Evolutionary conservation across 257 asterid genomes (phyloP).

Genomic region (Nicotiana sylvestris): DNA sequence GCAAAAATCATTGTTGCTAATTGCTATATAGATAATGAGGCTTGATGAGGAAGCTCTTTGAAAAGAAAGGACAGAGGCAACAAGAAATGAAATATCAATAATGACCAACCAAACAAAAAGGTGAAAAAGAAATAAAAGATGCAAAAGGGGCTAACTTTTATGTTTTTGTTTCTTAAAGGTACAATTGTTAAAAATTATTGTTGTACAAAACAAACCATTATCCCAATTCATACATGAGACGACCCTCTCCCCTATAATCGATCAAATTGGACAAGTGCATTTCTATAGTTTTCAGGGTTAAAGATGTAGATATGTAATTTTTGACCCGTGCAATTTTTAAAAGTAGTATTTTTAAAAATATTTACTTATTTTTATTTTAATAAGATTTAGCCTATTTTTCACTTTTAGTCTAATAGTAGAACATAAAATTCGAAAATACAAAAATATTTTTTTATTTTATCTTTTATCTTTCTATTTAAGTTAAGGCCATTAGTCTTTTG

Average conservation of each 20-base stretch:
- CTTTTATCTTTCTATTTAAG: no score
- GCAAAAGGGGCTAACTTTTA: not conserved
- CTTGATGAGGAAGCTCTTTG: not conserved
- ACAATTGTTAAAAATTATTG: not conserved
- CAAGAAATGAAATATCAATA: not conserved
- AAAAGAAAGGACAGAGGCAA: not conserved
- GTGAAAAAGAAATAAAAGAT: slow-evolving; percentile 1
- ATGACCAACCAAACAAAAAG: not conserved
- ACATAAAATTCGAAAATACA: no score
- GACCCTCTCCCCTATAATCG: no score
- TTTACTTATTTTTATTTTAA: no score
- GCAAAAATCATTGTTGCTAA: not conserved
- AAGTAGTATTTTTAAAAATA: no score
- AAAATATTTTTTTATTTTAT: no score
- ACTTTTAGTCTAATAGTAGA: no score
- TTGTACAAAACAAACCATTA: not conserved
- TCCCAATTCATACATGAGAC: no score
- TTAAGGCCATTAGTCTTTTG: no score
- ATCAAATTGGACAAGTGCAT: not conserved
- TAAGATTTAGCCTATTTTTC: no score
- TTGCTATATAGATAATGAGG: not conserved
- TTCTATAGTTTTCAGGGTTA: not conserved
- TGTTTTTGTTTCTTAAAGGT: slow-evolving; percentile 2
- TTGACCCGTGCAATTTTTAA: no score
- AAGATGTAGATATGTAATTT: no score